Evolutionary conservation across 352 stramenopile species (phyloP), one percentile per base, ranked within the genome.

Genomic region (Phytophthora pini): DNA sequence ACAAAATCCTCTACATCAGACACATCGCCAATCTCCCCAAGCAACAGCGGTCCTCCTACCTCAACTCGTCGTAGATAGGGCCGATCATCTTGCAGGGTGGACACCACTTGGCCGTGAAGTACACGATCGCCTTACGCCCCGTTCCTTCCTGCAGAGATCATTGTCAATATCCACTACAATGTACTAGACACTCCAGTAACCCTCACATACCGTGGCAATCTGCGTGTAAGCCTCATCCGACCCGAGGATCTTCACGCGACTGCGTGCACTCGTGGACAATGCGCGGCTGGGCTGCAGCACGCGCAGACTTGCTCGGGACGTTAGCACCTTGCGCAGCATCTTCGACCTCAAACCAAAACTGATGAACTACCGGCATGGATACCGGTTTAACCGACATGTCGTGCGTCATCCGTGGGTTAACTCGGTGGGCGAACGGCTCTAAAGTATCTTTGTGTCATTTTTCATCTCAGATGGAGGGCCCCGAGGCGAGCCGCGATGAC

Each of bases 1-100:
- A 34, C 56, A 41, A 31, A 20, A 24, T 38, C 26, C 26, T 62
- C 38, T 50, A 27, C 17, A 22, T 56, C 20, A 45, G 6, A n/a
- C 15, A 43, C 17, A 56, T 9, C 22, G 20, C 36, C 39, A 47
- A 61, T 17, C 9, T 17, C 39, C 17, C 10, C 32, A 47, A 11
- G 15, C 4, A 15, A 65, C 13, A 34, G 6, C 15, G 46, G 1
- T 9, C 32, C 24, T 61, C 70, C 11, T 46, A 94, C 88, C 85
- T 95, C 15, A 97, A 73, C 38, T 94, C 75, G 56, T 94, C 83
- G 69, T 90, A 96, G 61, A 94, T 90, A 8, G 90, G 90, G 6
- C 81, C 86, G 60, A 97, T 96, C 71, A 95, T 87, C 72, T 97
- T 97, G 85, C 90, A 97, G 9, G 90, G 90, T n/a, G 84, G 82